phyloP scores from a whole-genome alignment of 2,329 filamentous ascomycete genomes.

The Cercospora janseana region DNA sequence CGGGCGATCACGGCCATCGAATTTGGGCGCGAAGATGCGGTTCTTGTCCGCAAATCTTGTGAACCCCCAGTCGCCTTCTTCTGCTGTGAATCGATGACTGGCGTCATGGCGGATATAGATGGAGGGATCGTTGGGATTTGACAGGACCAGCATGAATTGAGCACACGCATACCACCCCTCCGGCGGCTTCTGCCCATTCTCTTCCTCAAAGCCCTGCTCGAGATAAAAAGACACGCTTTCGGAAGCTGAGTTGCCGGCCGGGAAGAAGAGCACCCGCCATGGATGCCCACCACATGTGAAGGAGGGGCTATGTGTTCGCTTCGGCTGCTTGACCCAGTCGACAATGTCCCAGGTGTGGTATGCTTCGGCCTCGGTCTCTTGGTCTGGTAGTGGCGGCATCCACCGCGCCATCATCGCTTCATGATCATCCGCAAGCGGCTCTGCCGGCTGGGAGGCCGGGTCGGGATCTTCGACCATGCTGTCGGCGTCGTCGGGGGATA shows the following conservation, averaged over 20 bases:
- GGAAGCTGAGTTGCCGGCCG: conserved; percentile 82
- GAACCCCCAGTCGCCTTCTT: conserved; percentile 98
- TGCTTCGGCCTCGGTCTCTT: conserved; percentile 73
- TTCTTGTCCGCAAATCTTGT: conserved; percentile 91
- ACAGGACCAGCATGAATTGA: conserved; percentile 90
- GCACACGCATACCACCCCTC: conserved; percentile 97
- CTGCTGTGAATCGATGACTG: conserved; percentile 93
- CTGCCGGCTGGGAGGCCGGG: conserved; percentile 43
- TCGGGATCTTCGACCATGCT: conserved; percentile 55
- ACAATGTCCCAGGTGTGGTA: conserved; percentile 84
- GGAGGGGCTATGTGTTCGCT: conserved; percentile 81
- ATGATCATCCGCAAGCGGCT: conserved; percentile 58
- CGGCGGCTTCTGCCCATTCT: conserved; percentile 64
- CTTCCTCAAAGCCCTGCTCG: conserved; percentile 82
- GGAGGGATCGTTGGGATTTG: conserved; percentile 89
- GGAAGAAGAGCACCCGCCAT: conserved; percentile 95
- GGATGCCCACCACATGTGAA: conserved; percentile 85
- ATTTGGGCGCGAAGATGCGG: conserved; percentile 75
- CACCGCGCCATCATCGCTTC: conserved; percentile 82
- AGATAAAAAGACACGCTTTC: conserved; percentile 94
- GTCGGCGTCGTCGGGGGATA: conserved; percentile 56
- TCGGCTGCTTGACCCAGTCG: conserved; percentile 71
- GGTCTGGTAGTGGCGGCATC: conserved; percentile 73
- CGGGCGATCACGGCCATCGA: conserved; percentile 67
- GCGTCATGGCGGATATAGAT: conserved; percentile 73